These are phyloP conservation scores for Pharus latifolius DNA, from an alignment of 176 grass and related monocot species.

Conservation along the genomic window DNA sequence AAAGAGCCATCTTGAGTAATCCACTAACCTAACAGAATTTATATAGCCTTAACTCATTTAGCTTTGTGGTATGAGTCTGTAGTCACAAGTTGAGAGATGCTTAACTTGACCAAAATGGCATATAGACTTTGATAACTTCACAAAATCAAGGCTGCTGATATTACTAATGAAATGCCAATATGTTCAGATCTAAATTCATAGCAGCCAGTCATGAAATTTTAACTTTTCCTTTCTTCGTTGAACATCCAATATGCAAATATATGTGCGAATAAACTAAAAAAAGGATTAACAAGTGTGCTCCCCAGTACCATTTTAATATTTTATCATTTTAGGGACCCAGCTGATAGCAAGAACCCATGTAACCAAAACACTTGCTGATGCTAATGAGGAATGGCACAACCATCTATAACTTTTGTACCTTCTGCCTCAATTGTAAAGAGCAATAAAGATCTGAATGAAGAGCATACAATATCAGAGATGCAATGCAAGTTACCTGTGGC, in stretches of 20 bases:
- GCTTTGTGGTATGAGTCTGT: neutral
- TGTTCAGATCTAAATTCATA: neutral
- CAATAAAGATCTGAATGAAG: neutral
- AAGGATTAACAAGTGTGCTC: no score
- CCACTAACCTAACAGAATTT: neutral
- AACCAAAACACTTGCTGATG: neutral
- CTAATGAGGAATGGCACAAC: neutral
- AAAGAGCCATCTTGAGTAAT: neutral
- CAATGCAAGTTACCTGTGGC: conserved; percentile 47
- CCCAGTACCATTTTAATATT: neutral
- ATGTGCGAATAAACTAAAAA: neutral
- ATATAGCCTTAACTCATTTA: neutral
- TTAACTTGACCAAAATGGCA: neutral
- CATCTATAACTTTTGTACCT: neutral
- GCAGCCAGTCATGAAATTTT: neutral
- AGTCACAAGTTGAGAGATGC: neutral
- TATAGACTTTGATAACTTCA: neutral
- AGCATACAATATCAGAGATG: neutral
- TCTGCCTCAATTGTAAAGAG: neutral
- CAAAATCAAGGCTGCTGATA: neutral
- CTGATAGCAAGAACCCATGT: neutral
- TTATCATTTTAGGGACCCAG: neutral
- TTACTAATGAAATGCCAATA: neutral
- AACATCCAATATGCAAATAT: neutral
- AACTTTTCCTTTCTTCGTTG: neutral